Base-by-base conservation (phyloP, 129 eudicot genomes). In the Lactuca sativa region DNA sequence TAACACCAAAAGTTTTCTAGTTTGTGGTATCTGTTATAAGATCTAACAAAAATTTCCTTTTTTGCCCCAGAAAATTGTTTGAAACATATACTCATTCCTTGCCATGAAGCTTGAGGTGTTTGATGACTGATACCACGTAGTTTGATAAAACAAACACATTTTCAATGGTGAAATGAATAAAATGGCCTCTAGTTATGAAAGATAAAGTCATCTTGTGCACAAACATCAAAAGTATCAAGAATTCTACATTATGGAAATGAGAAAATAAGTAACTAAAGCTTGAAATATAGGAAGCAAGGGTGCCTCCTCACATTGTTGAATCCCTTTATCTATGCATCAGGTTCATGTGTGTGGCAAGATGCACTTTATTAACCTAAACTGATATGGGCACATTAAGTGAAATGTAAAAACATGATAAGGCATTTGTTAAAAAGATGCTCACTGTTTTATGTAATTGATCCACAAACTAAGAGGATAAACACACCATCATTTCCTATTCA, bases 121-220 rank as follows among this genome's bases (percentile, higher is more conserved):
- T 31, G 63, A 58, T n/a, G 33, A 10, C 9, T n/a, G 33, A 10
- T 16, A 58, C 9, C 17, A 58, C 4, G 6, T 58, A 58, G 41
- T 58, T 58, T 58, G 11, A 7, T 5, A 58, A 58, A 58, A 58
- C 44, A 40, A 58, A 11, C 25, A 56, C 6, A 21, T 32, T 32
- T 10, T 59, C 40, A 60, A 34, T 38, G n/a, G 47, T 60, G 30
- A 60, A 60, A 8, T 60, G 66, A 14, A 62, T 61, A 62, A 37
- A 62, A 16, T 37, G 30, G 59, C 51, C 6, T 61, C 51, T 12
- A 15, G 36, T 32, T 4, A 62, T n/a, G 49, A 62, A 62, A 36
- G 17, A 62, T 62, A 17, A 59, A 62, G 14, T 40, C 66, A 34
- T 61, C 47, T 5, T 36, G 66, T 61, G 49, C 25, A 61, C 30